Evolutionary conservation across 441 rosid species (phyloP), one percentile per base, ranked within the genome.

Genomic region (Adansonia gregorii): DNA sequence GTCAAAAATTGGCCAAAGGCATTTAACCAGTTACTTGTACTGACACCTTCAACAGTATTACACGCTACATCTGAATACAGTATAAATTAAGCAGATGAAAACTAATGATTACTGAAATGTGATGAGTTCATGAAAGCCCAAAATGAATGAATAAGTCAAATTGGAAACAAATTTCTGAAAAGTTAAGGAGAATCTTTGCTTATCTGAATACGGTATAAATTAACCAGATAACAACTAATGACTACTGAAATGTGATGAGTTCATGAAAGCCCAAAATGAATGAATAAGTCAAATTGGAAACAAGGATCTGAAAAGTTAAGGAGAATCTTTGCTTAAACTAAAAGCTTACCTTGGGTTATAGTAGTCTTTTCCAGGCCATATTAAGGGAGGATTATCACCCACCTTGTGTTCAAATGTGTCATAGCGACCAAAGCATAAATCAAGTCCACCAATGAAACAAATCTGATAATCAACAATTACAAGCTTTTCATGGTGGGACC

Each of bases 331-430:
- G 35, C 41, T 63, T 24, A 69, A 39, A 41, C 55, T 24, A 48
- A 35, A 74, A 73, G 58, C 81, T 69, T 74, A 94, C 99, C 99
- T 90, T 24, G 99, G 98, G 76, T 97, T 97, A 83, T 97, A 97
- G 83, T 93, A 97, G 90, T 97, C 99, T 84, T 97, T 97, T 85
- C 99, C 99, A 76, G 99, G 98, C 99, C 98, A 97, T 78, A 82
- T 31, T 73, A 69, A 64, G 61, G 99, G 86, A 81, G 99, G 97
- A 78, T 77, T 81, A 88, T 97, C 99, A 48, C 93, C 92, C 59
- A 97, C 92, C 82, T 76, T 90, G 85, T 97, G 99, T 79, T 94
- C 97, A 83, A 69, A 74, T 35, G 98, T 87, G 87, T 97, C 98
- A 85, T 90, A 94, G 65, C 99, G 99, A 72, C 99, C 99, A 84